Percentiles rank a stretch among this genome's conserved stretches.
Evolutionary conservation across 352 stramenopile genomes (phyloP).

Genomic region (Phytophthora foliorum): DNA sequence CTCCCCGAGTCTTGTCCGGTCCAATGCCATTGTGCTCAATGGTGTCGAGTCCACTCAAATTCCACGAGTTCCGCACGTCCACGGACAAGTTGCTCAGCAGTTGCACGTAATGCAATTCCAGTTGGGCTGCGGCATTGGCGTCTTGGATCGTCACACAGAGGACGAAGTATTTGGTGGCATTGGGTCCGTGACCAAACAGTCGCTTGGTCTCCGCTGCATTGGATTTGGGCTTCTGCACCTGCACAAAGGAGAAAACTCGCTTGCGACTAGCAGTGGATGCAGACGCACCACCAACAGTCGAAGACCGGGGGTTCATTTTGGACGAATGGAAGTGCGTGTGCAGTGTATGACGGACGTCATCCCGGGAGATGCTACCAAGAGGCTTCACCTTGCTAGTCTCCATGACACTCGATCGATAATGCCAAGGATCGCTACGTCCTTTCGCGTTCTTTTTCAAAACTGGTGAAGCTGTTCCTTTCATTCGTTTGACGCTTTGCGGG

Average conservation of each 20-base stretch:
- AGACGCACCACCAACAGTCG: not conserved
- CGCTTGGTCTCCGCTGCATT: constrained; percentile 59
- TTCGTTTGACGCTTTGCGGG: too few species aligned
- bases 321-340: constrained; percentile 73
- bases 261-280: constrained; percentile 30
- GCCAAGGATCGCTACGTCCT: constrained; percentile 22
- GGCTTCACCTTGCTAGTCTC: constrained; percentile 37
- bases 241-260: constrained; percentile 67
- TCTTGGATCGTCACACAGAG: constrained; percentile 75
- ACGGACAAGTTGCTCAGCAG: constrained; percentile 75
- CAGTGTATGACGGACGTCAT: constrained; percentile 72
- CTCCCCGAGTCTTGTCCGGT: constrained; percentile 58
- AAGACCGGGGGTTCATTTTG: constrained; percentile 37
- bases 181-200: constrained; percentile 51
- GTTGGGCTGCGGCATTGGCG: constrained; percentile 6
- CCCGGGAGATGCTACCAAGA: constrained; percentile 53
- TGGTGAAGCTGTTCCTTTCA: too few species aligned
- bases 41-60: constrained; percentile 57
- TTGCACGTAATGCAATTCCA: constrained; percentile 73
- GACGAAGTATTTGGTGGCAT: constrained; percentile 65
- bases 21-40: constrained; percentile 71
- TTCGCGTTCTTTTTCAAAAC: constrained; percentile 9
- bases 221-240: constrained; percentile 73
- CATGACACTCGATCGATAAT: constrained; percentile 9
- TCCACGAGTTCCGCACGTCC: constrained; percentile 71